These are phyloP conservation scores for Wickerhamiella vanderwaltii DNA, from an alignment of 805 yeast genomes.

Conservation along the genomic window DNA sequence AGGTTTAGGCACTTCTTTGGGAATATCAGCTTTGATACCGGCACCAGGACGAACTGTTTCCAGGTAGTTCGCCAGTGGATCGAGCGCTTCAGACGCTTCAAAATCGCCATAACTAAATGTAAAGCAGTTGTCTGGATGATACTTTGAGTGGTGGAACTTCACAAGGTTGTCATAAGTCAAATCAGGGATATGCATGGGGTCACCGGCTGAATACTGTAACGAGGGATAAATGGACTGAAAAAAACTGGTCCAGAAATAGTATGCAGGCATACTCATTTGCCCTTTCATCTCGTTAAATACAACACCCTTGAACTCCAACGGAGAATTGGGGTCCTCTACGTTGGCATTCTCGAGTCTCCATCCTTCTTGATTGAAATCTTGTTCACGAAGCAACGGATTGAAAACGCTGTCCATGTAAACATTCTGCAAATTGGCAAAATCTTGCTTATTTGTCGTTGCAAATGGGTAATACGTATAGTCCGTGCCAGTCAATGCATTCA, in stretches of 20 bases:
- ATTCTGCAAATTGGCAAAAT: conserved; percentile 69
- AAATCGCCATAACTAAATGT: conserved; percentile 82
- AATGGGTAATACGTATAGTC: conserved; percentile 95
- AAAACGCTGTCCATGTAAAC: conserved; percentile 83
- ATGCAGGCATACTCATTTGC: conserved; percentile 79
- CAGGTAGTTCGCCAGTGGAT: conserved; percentile 18
- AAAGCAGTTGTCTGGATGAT: conserved; percentile 82
- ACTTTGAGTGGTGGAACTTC: conserved; percentile 60
- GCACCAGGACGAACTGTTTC: background rate
- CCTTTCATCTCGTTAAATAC: conserved; percentile 99
- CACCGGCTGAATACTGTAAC: conserved; percentile 86
- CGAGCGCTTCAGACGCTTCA: conserved; percentile 18
- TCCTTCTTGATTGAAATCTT: conserved; percentile 90
- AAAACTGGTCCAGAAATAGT: conserved; percentile 71
- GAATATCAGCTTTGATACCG: background rate
- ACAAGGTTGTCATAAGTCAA: conserved; percentile 62
- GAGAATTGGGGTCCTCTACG: conserved; percentile 43
- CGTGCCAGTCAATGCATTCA: conserved; percentile 98
- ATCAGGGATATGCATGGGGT: conserved; percentile 68
- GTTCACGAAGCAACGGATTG: conserved; percentile 61
- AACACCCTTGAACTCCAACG: conserved; percentile 79
- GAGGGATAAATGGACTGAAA: conserved; percentile 76
- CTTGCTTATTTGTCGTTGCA: conserved; percentile 79
- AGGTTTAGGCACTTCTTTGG: conserved; percentile 30
- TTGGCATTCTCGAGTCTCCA: conserved; percentile 83